Evolutionary conservation across 2,329 filamentous ascomycete genomes (phyloP), one percentile per base, ranked within the genome.

Genomic region (Orbilia javanica): DNA sequence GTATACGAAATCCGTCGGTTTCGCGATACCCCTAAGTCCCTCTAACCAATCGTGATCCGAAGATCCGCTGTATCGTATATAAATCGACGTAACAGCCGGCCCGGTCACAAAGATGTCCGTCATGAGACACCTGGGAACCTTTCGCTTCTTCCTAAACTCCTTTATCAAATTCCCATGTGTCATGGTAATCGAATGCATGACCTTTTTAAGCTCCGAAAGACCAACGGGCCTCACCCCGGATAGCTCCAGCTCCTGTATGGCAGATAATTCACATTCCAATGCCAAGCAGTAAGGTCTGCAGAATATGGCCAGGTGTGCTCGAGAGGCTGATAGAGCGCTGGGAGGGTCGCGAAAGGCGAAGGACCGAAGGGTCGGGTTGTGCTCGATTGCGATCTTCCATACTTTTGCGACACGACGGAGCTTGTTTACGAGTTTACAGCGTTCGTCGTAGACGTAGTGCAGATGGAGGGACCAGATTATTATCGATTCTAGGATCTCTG

Each of bases 331-430:
- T 20, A 8, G 27, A 8, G 31, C n/a, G 34, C 42, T 60, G 11
- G 27, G 18, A 10, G 55, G 55, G 55, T 60, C 55, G 34, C 55
- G 55, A 42, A 60, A 60, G n/a, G 55, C 55, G 20, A 60, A 60
- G 2, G 13, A 11, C 10, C 55, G 5, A 4, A 60, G 13, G 11
- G 34, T 42, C 10, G 34, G 55, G 27, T 34, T 39, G 11, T 60
- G 55, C 4, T 60, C 55, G 20, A 60, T 42, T 4, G 55, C 42
- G 10, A 6, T 25, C 4, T 8, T 31, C 55, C 55, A 60, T 3
- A 20, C 55, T 42, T 60, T 60, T 18, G 55, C 34, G 31, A 60
- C 55, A 11, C 55, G 31, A 20, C 55, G 55, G 20, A 60, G 55
- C 18, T 60, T 31, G 55, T 60, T 60, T 25, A 60, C 34, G 7